These are phyloP conservation scores for Colletotrichum destructivum DNA, from an alignment of 2,329 filamentous ascomycete genomes.

Conservation along the genomic window DNA sequence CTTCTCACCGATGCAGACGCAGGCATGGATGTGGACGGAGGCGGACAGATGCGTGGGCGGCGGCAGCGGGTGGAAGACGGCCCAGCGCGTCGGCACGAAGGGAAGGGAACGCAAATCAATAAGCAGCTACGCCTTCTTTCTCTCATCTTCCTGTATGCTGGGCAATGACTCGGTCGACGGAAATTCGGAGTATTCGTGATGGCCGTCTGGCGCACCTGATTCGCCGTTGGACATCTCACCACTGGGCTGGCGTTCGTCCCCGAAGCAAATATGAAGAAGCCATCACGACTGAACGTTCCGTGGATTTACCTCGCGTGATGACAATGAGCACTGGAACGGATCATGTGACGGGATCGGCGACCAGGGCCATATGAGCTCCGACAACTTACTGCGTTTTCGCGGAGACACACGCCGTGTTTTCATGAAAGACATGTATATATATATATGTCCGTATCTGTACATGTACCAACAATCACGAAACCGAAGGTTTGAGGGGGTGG, in stretches of 20 bases:
- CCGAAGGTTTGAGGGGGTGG: neutral
- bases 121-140: neutral
- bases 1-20: neutral
- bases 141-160: neutral
- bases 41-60: neutral
- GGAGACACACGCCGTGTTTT: no score
- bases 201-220: neutral
- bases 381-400: no score
- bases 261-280: neutral
- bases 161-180: conserved; percentile 10
- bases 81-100: conserved; percentile 3
- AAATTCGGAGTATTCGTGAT: neutral
- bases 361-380: neutral
- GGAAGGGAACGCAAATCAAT: neutral
- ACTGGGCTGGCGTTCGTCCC: neutral
- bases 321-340: neutral
- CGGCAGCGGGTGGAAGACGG: conserved; percentile 2
- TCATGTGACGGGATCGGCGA: neutral
- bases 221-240: neutral
- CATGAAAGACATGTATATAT: no score
- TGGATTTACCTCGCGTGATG: no score
- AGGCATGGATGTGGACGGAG: no score
- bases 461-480: no score
- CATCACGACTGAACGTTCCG: neutral
- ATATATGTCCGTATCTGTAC: no score